Conservation (phyloP, 192 early-diverging fungal species). For the Coemansia erecta region DNA sequence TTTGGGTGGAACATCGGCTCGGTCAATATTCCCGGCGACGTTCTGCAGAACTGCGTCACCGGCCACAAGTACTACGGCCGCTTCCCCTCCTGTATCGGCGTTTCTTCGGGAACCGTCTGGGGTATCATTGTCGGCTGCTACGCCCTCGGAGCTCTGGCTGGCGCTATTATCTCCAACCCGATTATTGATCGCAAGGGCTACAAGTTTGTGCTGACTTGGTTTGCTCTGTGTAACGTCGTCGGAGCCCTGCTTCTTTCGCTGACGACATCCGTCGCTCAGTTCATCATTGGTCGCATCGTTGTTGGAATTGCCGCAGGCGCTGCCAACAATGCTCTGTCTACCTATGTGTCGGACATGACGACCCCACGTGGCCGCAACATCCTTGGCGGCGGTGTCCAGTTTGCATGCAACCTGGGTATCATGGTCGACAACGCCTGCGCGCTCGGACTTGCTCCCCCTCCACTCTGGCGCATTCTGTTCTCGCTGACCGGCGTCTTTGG, state of each 20-base stretch:
- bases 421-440: slow-evolving; percentile 67
- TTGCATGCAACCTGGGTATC: slow-evolving; percentile 77
- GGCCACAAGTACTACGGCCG: slow-evolving; percentile 50
- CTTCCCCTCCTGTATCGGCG: slow-evolving; percentile 48
- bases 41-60: slow-evolving; percentile 55
- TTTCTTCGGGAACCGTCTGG: slow-evolving; percentile 53
- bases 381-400: slow-evolving; percentile 72
- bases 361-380: slow-evolving; percentile 67
- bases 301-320: slow-evolving; percentile 74
- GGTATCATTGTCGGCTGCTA: slow-evolving; percentile 61
- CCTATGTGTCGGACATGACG: slow-evolving; percentile 79
- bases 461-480: slow-evolving; percentile 73
- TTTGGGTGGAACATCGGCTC: slow-evolving; percentile 58
- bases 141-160: slow-evolving; percentile 65
- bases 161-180: slow-evolving; percentile 63
- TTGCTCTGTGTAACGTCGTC: slow-evolving; percentile 66
- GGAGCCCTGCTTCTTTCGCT: slow-evolving; percentile 65
- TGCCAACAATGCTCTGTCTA: slow-evolving; percentile 56
- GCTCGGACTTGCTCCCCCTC: slow-evolving; percentile 58
- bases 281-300: slow-evolving; percentile 71
- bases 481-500: slow-evolving; percentile 62
- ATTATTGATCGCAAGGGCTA: slow-evolving; percentile 63
- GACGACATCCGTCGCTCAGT: slow-evolving; percentile 59
- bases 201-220: slow-evolving; percentile 63
- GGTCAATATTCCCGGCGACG: slow-evolving; percentile 60